Evolutionary conservation across 495 filamentous ascomycete genomes (phyloP).

Genomic region (Viridothelium virens): DNA sequence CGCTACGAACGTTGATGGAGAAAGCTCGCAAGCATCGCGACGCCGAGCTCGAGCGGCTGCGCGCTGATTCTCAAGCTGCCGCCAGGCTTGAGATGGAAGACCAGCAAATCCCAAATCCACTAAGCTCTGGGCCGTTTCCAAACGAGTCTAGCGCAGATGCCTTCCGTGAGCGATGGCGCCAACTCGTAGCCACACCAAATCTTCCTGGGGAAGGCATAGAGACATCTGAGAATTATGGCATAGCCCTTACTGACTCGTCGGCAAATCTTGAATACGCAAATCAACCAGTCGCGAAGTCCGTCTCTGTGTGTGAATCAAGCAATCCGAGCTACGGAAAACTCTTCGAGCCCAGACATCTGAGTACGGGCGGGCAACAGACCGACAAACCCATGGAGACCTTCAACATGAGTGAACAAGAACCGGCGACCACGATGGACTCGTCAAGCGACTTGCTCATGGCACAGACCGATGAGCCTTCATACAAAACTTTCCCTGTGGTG

Average conservation of each 20-base stretch:
- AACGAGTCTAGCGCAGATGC: slow-evolving; percentile 23
- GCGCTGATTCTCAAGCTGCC: slow-evolving; percentile 29
- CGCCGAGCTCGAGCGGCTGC: slow-evolving; percentile 37
- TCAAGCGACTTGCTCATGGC: slow-evolving; percentile 13
- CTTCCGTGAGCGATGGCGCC: slow-evolving; percentile 38
- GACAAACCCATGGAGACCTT: slow-evolving; percentile 19
- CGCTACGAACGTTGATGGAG: slow-evolving; percentile 45
- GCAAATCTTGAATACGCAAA: slow-evolving; percentile 1
- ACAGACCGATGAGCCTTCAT: not conserved
- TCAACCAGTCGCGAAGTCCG: not conserved
- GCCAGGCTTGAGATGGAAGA: slow-evolving; percentile 33
- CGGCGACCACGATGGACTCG: slow-evolving; percentile 19
- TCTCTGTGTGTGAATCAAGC: not conserved
- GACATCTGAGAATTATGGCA: not conserved
- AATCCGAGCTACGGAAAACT: not conserved
- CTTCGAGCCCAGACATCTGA: slow-evolving; percentile 12
- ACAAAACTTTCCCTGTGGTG: slow-evolving; percentile 12
- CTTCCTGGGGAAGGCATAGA: not conserved
- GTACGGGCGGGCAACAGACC: slow-evolving; percentile 10
- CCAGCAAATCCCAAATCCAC: slow-evolving; percentile 28
- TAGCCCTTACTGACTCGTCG: slow-evolving; percentile 12
- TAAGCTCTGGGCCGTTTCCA: slow-evolving; percentile 33
- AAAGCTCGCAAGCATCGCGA: slow-evolving; percentile 44
- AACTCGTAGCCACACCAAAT: slow-evolving; percentile 26
- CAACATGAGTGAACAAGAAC: not conserved